These are phyloP conservation scores for Alternaria dauci DNA, from an alignment of 2,329 filamentous ascomycete species.

Conservation along the genomic window DNA sequence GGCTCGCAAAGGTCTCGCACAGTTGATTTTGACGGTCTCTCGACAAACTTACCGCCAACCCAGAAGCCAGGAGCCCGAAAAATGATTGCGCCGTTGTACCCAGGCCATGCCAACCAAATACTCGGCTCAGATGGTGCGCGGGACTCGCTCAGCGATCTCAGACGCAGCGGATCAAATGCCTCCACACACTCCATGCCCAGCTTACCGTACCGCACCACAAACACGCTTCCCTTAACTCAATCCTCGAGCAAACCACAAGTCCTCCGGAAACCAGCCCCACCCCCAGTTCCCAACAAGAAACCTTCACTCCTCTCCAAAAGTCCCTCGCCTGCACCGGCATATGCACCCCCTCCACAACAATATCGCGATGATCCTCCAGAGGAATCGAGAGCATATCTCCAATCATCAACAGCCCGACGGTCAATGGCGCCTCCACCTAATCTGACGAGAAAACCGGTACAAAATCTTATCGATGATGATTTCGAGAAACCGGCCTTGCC, in stretches of 20 bases:
- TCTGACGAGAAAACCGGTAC: slow-evolving; percentile 25
- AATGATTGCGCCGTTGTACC: slow-evolving; percentile 43
- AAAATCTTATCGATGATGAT: slow-evolving; percentile 31
- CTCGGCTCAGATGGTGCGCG: slow-evolving; percentile 33
- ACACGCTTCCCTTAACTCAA: slow-evolving; percentile 11
- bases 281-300: slow-evolving; percentile 47
- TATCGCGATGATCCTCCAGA: slow-evolving; percentile 37
- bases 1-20: slow-evolving; percentile 42
- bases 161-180: slow-evolving; percentile 34
- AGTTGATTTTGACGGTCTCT: slow-evolving; percentile 41
- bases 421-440: slow-evolving; percentile 36
- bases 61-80: slow-evolving; percentile 39
- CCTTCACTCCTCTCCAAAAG: slow-evolving; percentile 35
- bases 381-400: slow-evolving; percentile 25
- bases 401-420: slow-evolving; percentile 30
- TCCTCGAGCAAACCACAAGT: slow-evolving; percentile 32
- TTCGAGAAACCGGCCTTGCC: slow-evolving; percentile 43
- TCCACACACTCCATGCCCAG: slow-evolving; percentile 45
- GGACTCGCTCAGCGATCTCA: slow-evolving; percentile 29
- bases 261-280: slow-evolving; percentile 45
- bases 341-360: slow-evolving; percentile 21
- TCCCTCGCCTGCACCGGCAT: slow-evolving; percentile 13
- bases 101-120: slow-evolving; percentile 30
- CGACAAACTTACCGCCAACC: slow-evolving; percentile 27
- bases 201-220: slow-evolving; percentile 27